A percentile compares a stretch with the other conserved stretches of the same genome.
phyloP scores from a whole-genome alignment of 805 yeast species.

The Isabelozyma pseudorhagii region DNA sequence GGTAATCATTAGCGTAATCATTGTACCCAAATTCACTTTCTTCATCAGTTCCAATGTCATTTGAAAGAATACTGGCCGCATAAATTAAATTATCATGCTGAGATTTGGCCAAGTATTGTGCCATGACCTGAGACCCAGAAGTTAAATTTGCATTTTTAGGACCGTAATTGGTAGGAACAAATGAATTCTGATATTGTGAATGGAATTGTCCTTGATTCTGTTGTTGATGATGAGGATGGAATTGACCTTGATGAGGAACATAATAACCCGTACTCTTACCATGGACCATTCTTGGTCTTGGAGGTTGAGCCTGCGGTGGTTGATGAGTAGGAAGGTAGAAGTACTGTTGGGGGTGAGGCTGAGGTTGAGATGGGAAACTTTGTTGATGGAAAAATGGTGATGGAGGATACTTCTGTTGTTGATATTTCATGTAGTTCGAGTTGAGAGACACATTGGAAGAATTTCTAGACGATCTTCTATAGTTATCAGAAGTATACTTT shows the following conservation, averaged over 20 bases:
- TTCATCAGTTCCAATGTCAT: constrained; percentile 16
- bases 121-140: constrained; percentile 73
- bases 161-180: not conserved
- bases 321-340: constrained; percentile 6
- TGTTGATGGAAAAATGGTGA: constrained; percentile 12
- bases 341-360: constrained; percentile 8
- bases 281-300: constrained; percentile 1
- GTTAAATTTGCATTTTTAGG: constrained; percentile 11
- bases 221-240: constrained; percentile 4
- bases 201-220: not conserved
- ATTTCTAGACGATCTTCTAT: constrained; percentile 11
- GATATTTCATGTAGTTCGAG: constrained; percentile 5
- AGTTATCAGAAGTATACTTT: not conserved
- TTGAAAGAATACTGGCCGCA: constrained; percentile 22
- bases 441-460: constrained; percentile 17
- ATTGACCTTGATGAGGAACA: constrained; percentile 6
- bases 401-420: constrained; percentile 3
- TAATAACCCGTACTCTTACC: constrained; percentile 6
- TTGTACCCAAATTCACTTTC: constrained; percentile 1
- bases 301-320: constrained; percentile 3
- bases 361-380: constrained; percentile 1
- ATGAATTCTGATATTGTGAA: constrained; percentile 5
- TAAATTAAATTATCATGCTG: constrained; percentile 60
- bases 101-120: constrained; percentile 71
- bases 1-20: constrained; percentile 1